phyloP scores from a whole-genome alignment of 495 filamentous ascomycete genomes.

The Jackrogersella multiformis region DNA sequence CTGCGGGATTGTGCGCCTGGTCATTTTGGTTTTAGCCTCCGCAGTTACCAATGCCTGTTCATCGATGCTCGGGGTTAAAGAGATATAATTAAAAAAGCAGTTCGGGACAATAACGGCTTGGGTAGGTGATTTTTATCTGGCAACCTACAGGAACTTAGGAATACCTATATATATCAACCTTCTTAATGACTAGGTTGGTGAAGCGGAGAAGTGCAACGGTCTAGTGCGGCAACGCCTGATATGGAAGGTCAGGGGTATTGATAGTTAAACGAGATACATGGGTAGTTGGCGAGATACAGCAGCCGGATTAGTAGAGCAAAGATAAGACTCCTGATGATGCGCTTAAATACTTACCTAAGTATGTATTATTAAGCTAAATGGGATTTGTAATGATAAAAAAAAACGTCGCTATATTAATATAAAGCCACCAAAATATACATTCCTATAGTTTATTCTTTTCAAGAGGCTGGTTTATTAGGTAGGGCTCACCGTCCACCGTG shows the following conservation, averaged over 20 bases:
- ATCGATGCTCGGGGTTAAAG: not conserved
- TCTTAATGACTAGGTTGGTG: not conserved
- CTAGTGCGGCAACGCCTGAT: constrained; percentile 10
- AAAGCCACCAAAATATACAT: no score
- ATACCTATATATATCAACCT: not conserved
- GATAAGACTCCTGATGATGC: not conserved
- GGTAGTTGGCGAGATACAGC: not conserved
- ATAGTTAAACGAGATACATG: not conserved
- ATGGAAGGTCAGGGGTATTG: constrained; percentile 28
- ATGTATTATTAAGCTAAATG: not conserved
- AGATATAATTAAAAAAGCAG: not conserved
- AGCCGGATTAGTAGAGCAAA: not conserved
- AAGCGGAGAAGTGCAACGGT: constrained; percentile 10
- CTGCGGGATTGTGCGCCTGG: constrained; percentile 12
- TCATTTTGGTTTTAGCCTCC: constrained; percentile 16
- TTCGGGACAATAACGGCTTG: not conserved
- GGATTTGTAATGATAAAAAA: not conserved
- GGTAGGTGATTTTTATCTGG: not conserved
- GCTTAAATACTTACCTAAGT: not conserved
- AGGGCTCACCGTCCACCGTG: no score
- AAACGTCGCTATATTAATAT: no score
- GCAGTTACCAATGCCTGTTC: not conserved
- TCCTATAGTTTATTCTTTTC: no score
- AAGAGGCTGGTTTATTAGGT: no score
- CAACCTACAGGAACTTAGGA: not conserved